phyloP scores from a whole-genome alignment of 257 asterid species.

The Ilex aquifolium region DNA sequence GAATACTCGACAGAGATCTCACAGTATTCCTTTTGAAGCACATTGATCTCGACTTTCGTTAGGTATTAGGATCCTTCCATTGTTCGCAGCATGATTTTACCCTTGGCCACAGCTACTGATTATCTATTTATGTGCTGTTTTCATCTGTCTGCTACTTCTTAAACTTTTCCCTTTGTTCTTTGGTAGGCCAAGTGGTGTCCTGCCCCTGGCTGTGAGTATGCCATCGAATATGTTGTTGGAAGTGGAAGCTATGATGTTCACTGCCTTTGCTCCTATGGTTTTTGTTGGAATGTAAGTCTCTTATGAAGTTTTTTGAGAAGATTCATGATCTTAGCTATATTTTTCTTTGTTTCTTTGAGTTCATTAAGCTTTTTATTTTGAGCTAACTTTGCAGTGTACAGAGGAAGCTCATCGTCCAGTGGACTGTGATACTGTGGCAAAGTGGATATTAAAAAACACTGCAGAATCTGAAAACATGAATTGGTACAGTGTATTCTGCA shows the following conservation, averaged over 20 bases:
- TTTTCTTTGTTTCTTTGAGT: conserved; percentile 11
- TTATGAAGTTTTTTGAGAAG: not conserved
- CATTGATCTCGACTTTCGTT: no score
- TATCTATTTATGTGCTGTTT: no score
- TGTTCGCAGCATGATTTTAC: no score
- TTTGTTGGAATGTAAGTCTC: conserved; percentile 95
- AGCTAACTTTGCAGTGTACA: conserved; percentile 60
- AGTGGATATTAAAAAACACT: conserved; percentile 91
- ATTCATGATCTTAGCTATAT: conserved; percentile 13
- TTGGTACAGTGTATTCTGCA: conserved; percentile 44
- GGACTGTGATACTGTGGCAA: conserved; percentile 86
- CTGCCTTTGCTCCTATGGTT: conserved; percentile 85
- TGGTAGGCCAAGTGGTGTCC: conserved; percentile 99
- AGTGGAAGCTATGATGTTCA: conserved; percentile 91
- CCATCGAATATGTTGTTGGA: conserved; percentile 84
- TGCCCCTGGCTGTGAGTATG: conserved; percentile 95
- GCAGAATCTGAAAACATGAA: conserved; percentile 99
- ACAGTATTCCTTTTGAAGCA: no score
- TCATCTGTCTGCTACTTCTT: no score
- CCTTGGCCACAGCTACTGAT: no score
- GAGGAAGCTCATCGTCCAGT: conserved; percentile 99
- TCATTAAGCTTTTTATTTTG: conserved; percentile 10
- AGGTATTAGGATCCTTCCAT: no score
- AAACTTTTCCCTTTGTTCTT: conserved; percentile 3
- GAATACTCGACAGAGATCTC: no score